Base-by-base conservation (phyloP, 768 basidiomycete genomes). In the Leccinum variicolor region DNA sequence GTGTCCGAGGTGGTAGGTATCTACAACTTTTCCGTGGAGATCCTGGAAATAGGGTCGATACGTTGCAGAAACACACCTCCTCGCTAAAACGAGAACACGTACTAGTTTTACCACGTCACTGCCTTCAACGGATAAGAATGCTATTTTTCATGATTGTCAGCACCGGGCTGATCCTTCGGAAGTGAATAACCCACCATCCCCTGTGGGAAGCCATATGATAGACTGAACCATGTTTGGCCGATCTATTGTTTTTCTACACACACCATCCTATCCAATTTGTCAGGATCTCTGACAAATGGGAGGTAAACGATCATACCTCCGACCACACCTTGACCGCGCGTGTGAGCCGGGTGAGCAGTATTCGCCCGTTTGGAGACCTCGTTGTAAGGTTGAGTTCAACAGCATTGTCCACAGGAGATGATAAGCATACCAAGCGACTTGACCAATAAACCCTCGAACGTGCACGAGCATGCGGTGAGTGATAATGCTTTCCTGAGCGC, bases 241-340 rank as follows among this genome's bases (percentile, higher is more conserved):
- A 52, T 80, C 78, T 57, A 83, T 83, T 17, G 79, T 82, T 62
- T 72, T 76, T 57, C 66, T 74, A 64, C 81, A 80, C 47, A 82
- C 79, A 46, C 82, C 81, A 19, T 79, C 76, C 81, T 83, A 51
- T 34, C 11, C 41, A 10, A 54, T 54, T 53, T 39, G 36, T 61
- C 51, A 59, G 50, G 57, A 21, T 52, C 26, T n/a, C 43, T 53
- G 48, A 53, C 45, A n/a, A 51, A 34, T 23, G 3, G 26, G 52
- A 28, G 23, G 56, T 21, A 45, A 52, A 43, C 33, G 54, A 47
- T 64, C 72, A 51, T 54, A 80, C 81, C 68, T 79, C 77, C 5
- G 73, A 78, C 81, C 81, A 83, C 53, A 83, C 71, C 65, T 84
- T 83, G 56, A 83, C 72, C 46, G 75, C 75, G 33, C 78, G 79